Evolutionary conservation across 208 protist genomes (phyloP), one percentile per base, ranked within the genome.

Genomic region (Vickermania ingenoplastis): DNA sequence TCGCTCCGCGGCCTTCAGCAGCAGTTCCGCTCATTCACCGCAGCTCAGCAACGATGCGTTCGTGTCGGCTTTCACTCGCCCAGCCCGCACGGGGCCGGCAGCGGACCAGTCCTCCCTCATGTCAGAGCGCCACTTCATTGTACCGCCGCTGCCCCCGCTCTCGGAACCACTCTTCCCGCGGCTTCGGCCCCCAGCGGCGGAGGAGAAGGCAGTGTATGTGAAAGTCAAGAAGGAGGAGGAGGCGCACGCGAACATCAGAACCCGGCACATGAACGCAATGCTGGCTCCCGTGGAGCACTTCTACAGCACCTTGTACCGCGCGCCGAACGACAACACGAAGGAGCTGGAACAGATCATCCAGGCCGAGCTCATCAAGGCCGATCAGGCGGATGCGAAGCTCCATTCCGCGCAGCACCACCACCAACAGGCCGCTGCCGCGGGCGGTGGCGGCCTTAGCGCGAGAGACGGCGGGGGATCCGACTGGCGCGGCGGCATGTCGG

Each of bases 101-200:
- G 22, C 50, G 50, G 21, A 54, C n/a, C 23, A n/a, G 23, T 45
- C 54, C 54, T 7, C 4, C 22, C n/a, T 41, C 23, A 11, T 28
- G 22, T 21, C 50, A 7, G 50, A 54, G 23, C 50, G 50, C 22
- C 21, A 54, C 24, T 54, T 54, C 7, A 21, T 54, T 5, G 50
- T 26, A 5, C 50, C 50, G 22, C n/a, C 50, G 22, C 50, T 17
- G 22, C 21, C 24, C 11, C 13, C 50, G n/a, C 5, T 26, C 7
- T 13, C 72, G 0, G 59, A 66, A 53, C 76, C 70, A 28, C 31
- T 66, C 13, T 73, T 76, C 57, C 65, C 71, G 3, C 77, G 71
- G 2, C 61, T 78, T 25, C 72, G 77, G 1, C 48, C 36, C 11
- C 63, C 62, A 2, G 53, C 64, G 3, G 45, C 51, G n/a, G 63